Conservation (phyloP, 2,329 filamentous ascomycete genomes). For the Rutstroemia sp. region DNA sequence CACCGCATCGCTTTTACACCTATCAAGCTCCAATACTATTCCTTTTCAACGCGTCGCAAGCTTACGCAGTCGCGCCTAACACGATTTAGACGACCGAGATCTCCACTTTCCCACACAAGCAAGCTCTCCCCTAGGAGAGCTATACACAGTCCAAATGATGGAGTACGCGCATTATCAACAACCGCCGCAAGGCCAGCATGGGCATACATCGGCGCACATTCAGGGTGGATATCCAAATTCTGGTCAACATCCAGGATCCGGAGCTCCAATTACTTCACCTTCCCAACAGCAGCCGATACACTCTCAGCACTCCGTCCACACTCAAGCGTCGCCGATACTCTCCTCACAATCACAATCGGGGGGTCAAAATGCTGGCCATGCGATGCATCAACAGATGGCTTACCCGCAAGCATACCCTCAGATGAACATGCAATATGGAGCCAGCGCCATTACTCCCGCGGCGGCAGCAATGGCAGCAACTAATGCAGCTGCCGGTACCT, state of each 20-base stretch:
- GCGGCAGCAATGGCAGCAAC: constrained; percentile 89
- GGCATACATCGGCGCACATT: constrained; percentile 51
- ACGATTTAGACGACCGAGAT: constrained; percentile 5
- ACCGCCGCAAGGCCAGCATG: constrained; percentile 49
- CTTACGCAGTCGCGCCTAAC: background rate
- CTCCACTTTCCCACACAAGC: constrained; percentile 9
- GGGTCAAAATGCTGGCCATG: constrained; percentile 51
- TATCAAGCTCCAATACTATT: constrained; percentile 8
- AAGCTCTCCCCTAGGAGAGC: constrained; percentile 20
- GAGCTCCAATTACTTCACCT: constrained; percentile 58
- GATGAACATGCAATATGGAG: constrained; percentile 72
- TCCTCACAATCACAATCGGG: constrained; percentile 70
- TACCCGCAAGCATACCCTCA: constrained; percentile 73
- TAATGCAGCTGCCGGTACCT: constrained; percentile 79
- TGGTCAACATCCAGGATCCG: constrained; percentile 42
- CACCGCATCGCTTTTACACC: constrained; percentile 7
- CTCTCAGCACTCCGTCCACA: constrained; percentile 48
- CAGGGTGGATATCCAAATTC: constrained; percentile 56
- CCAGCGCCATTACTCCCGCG: constrained; percentile 62
- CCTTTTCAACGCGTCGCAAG: constrained; percentile 10
- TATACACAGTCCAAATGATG: constrained; percentile 46
- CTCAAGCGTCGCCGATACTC: constrained; percentile 72
- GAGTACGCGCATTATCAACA: constrained; percentile 70
- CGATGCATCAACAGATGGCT: constrained; percentile 62
- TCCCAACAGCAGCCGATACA: constrained; percentile 61